Base-by-base conservation (phyloP, 768 basidiomycete species). In the Lentinula lateritia region DNA sequence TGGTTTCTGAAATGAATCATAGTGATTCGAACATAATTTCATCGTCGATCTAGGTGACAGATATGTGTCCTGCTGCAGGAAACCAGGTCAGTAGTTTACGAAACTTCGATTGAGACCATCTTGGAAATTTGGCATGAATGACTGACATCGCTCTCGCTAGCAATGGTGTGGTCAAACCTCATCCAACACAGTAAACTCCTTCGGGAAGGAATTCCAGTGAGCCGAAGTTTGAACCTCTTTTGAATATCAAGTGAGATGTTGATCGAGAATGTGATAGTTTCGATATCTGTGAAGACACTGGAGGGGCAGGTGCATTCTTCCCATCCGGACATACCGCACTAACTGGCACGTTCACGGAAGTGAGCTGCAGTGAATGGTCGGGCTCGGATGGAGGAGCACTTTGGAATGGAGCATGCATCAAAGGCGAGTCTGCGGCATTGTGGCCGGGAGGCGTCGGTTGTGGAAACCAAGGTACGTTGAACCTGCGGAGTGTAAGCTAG, bases 221-320 rank as follows among this genome's bases (percentile, higher is more conserved):
- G 81, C 67, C 38, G 3, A 13, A 39, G 38, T 1, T 9, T 28
- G 1, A 50, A 8, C 18, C 3, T 48, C 16, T 15, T 2, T 10
- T 7, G 15, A 18, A 10, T 8, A 50, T 50, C 15, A 28, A 9
- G 42, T 34, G 9, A 61, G 1, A 9, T 6, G 38, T 2, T 8
- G 1, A 39, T 39, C 1, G 7, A 39, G 1, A 13, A 36, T 42
- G 23, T 42, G 28, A 58, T 18, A 86, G 84, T 69, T 87, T 86
- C 67, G 84, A 86, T 67, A 78, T 87, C 42, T 87, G 85, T 66
- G 71, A 79, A 52, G 85, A 86, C 63, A 83, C 82, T 13, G 83
- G 84, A 52, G 83, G 80, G 15, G 61, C 80, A 8, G 63, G 38
- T 1, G 75, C 74, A 7, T 86, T 86, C 74, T 87, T 86, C 80